phyloP scores from a whole-genome alignment of 306 rosid species.

The Benincasa hispida region DNA sequence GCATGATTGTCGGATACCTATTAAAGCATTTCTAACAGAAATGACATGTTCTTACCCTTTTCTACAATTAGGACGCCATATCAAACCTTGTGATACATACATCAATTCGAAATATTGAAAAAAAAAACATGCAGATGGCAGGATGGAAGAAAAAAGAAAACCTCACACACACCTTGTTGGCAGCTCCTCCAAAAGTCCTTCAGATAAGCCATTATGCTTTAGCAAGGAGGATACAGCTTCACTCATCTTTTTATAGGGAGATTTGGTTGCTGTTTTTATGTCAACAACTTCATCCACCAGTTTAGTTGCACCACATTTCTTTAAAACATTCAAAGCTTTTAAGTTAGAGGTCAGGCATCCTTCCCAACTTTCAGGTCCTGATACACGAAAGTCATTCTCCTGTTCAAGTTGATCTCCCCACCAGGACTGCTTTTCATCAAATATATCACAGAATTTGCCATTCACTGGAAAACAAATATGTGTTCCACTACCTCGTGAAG shows the following conservation, averaged over 20 bases:
- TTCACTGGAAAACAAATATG: slow-evolving; percentile 64
- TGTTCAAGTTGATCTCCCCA: slow-evolving; percentile 22
- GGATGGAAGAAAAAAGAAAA: slow-evolving; percentile 2
- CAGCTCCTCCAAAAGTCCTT: slow-evolving; percentile 56
- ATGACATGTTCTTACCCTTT: not conserved
- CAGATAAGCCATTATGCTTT: slow-evolving; percentile 44
- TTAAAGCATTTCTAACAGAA: not conserved
- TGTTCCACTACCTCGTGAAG: slow-evolving; percentile 44
- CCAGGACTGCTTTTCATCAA: slow-evolving; percentile 25
- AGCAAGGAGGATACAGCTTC: slow-evolving; percentile 53
- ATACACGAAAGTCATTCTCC: slow-evolving; percentile 20
- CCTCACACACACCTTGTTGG: slow-evolving; percentile 55
- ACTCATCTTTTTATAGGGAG: slow-evolving; percentile 63
- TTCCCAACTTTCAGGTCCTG: slow-evolving; percentile 18
- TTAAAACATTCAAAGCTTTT: slow-evolving; percentile 46
- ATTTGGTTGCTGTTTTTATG: slow-evolving; percentile 35
- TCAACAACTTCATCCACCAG: slow-evolving; percentile 49
- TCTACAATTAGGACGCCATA: not conserved
- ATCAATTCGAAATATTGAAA: slow-evolving; percentile 6
- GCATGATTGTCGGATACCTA: not conserved
- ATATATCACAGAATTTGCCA: slow-evolving; percentile 28
- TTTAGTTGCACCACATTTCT: slow-evolving; percentile 39
- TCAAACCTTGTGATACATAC: not conserved
- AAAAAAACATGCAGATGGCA: slow-evolving; percentile 6
- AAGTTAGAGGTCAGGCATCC: slow-evolving; percentile 20